These are phyloP conservation scores for Dorcoceras hygrometricum DNA, from an alignment of 257 asterid genomes.

Conservation along the genomic window DNA sequence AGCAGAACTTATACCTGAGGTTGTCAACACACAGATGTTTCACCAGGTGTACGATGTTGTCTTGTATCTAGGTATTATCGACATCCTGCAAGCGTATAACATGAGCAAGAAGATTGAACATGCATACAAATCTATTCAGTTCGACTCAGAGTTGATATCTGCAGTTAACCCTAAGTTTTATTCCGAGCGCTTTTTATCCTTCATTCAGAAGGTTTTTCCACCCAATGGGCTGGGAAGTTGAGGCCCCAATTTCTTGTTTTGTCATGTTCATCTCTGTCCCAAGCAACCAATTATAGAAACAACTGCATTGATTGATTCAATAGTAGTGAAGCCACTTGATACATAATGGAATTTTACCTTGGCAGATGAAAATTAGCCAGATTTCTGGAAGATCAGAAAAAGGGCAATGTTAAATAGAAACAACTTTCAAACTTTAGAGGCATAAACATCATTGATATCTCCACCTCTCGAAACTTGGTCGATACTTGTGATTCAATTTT, in stretches of 20 bases:
- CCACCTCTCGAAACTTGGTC: no score
- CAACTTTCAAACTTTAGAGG: no score
- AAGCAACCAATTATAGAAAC: background rate
- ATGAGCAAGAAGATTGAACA: conserved; percentile 83
- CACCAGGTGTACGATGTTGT: conserved; percentile 89
- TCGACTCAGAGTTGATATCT: conserved; percentile 79
- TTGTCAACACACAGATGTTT: conserved; percentile 44
- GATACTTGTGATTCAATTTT: no score
- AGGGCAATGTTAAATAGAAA: no score
- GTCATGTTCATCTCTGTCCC: background rate
- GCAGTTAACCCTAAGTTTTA: conserved; percentile 89
- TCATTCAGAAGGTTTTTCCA: conserved; percentile 85
- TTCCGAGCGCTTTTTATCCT: conserved; percentile 72
- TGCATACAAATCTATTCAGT: conserved; percentile 78
- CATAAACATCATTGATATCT: no score
- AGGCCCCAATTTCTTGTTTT: conserved; percentile 6
- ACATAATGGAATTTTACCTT: no score
- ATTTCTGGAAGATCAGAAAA: no score
- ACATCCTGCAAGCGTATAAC: conserved; percentile 94
- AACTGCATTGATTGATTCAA: background rate
- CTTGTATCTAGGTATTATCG: conserved; percentile 83
- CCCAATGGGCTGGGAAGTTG: conserved; percentile 34
- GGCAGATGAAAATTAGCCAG: no score
- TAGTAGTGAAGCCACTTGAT: conserved; percentile 11
- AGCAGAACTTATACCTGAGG: conserved; percentile 64